Conservation (phyloP, 495 filamentous ascomycete species). For the Penicillium lividum region DNA sequence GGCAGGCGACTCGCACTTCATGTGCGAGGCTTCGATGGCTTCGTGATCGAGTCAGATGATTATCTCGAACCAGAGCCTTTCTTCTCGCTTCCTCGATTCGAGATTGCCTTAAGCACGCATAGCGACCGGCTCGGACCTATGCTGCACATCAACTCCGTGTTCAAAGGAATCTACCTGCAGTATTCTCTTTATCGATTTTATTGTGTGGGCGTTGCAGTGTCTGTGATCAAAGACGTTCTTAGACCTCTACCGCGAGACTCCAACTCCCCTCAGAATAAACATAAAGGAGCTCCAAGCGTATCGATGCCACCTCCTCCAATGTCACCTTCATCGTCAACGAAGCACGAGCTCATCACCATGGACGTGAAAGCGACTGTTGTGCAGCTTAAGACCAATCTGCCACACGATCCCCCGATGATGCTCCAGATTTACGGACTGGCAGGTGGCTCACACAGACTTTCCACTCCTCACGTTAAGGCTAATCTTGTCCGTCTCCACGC, state of each 20-base stretch:
- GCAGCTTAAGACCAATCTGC: constrained; percentile 86
- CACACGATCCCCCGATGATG: constrained; percentile 86
- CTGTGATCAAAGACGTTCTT: constrained; percentile 76
- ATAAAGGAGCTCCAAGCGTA: constrained; percentile 18
- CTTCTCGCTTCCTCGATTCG: constrained; percentile 80
- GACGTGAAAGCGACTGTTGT: constrained; percentile 78
- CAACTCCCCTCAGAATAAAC: constrained; percentile 12
- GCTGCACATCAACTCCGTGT: constrained; percentile 79
- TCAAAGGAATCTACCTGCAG: constrained; percentile 75
- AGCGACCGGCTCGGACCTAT: constrained; percentile 84
- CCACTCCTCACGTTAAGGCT: constrained; percentile 72
- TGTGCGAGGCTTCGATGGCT: constrained; percentile 78
- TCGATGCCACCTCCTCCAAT: constrained; percentile 31
- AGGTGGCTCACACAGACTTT: constrained; percentile 81
- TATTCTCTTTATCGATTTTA: constrained; percentile 97
- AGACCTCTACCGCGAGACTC: constrained; percentile 39
- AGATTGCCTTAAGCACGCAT: constrained; percentile 79
- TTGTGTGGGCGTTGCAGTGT: constrained; percentile 77
- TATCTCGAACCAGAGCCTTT: constrained; percentile 85
- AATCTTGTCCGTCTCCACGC: constrained; percentile 81
- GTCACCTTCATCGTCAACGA: constrained; percentile 31
- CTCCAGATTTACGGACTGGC: constrained; percentile 80
- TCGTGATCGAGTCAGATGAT: constrained; percentile 84
- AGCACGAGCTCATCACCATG: constrained; percentile 70
- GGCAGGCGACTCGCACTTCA: constrained; percentile 81